Conservation (phyloP, 805 yeast genomes). For the Barnettozyma salicaria region DNA sequence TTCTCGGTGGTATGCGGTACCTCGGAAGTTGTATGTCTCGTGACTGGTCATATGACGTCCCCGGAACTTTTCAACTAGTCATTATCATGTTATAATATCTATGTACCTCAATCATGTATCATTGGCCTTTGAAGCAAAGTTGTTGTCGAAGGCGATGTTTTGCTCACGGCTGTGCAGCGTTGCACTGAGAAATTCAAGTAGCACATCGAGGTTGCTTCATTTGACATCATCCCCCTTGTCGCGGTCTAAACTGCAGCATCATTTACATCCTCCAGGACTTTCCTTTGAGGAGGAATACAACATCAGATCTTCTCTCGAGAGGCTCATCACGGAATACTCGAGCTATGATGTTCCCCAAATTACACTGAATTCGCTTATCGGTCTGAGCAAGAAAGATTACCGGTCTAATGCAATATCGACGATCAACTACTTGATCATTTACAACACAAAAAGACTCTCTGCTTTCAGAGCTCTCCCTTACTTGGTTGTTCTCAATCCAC, state of each 20-base stretch:
- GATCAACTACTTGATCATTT: conserved; percentile 47
- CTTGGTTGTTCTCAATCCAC: conserved; percentile 79
- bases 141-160: no score
- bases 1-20: no score
- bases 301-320: conserved; percentile 51
- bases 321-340: conserved; percentile 53
- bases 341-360: conserved; percentile 46
- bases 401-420: conserved; percentile 42
- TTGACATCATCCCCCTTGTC: conserved; percentile 3
- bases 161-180: no score
- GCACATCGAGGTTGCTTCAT: conserved; percentile 6
- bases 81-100: no score
- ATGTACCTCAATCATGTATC: no score
- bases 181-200: not conserved
- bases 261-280: conserved; percentile 13
- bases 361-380: conserved; percentile 44
- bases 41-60: no score
- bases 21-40: no score
- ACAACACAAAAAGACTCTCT: conserved; percentile 64
- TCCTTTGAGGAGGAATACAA: conserved; percentile 48
- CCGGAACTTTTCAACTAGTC: no score
- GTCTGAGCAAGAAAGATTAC: conserved; percentile 32
- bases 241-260: conserved; percentile 20
- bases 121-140: no score
- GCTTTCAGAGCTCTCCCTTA: conserved; percentile 76